Percentiles rank a stretch among this genome's conserved stretches.
Conservation (phyloP, 2,329 filamentous ascomycete species). For the Claviceps sp. region DNA sequence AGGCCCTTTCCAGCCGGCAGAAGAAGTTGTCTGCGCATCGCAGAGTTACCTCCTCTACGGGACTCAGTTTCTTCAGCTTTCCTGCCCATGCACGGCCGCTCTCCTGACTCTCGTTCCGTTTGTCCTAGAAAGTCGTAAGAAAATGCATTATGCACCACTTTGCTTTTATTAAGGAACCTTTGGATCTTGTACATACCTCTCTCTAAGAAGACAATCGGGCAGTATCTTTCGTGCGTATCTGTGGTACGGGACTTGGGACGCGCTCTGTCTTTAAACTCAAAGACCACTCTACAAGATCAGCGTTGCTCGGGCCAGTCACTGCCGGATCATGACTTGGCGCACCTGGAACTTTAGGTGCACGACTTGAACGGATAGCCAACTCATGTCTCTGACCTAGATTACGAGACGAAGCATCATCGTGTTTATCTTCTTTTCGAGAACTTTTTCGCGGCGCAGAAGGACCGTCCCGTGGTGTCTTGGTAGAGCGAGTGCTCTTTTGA, state of each 20-base stretch:
- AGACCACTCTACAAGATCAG: not conserved
- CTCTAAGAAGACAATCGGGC: not conserved
- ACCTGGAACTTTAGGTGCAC: not conserved
- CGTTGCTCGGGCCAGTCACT: not conserved
- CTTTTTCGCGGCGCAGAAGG: not conserved
- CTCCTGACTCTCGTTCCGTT: not conserved
- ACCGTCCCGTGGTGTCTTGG: not conserved
- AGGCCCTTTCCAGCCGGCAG: not conserved
- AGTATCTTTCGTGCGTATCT: not conserved
- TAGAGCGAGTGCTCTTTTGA: not conserved
- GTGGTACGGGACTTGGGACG: not conserved
- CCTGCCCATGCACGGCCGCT: not conserved
- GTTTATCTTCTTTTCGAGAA: not conserved
- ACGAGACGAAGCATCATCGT: not conserved
- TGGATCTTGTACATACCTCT: not conserved
- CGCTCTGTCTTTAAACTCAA: not conserved
- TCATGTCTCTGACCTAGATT: not conserved
- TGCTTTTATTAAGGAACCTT: not conserved
- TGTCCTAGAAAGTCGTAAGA: not conserved
- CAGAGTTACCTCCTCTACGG: not conserved
- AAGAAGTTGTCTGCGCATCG: slow-evolving; percentile 1
- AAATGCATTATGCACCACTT: not conserved
- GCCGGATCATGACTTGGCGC: not conserved
- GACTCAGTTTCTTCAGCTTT: not conserved
- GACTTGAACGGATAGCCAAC: not conserved